Base-by-base conservation (phyloP, 2,329 filamentous ascomycete species). In the Aspergillus sp. region DNA sequence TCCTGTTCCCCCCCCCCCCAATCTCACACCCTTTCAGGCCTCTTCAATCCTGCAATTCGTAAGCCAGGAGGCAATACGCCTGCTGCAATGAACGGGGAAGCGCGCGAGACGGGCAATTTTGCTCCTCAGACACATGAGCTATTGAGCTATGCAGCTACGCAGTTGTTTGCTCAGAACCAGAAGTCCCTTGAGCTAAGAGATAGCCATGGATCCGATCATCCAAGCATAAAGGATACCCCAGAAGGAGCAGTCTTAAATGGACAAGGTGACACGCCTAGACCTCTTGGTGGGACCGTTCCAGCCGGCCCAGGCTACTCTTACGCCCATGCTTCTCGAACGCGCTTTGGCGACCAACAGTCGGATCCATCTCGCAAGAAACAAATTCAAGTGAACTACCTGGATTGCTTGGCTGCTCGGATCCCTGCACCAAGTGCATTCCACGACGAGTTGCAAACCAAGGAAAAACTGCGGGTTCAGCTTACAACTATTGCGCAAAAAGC, bases 391-490 rank as follows among this genome's bases (percentile, higher is more conserved):
- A 46, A 48, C 30, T 59, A 56, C 33, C 60, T 79, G 27, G 68
- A 76, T 19, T 47, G 54, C 2, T 42, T 76, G 3, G 73, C 71
- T 4, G 54, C 61, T 10, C 75, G 82, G 41, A 68, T 88, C 12
- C 67, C 75, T 0, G 73, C 71, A 35, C 78, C 80, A 1, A 80
- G 84, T 54, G 88, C 91, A 51, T 75, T 75, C 34, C 59, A 66
- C 1, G 64, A 69, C 1, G 87, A 93, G 54, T 78, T 85, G 44
- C 69, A 74, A 2, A 76, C 82, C 53, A 94, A 93, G 59, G 85
- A 93, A 56, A 61, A 65, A 0, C 90, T 94, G 54, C 79, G 86
- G 42, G 60, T 69, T 41, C 69, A 70, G 28, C 77, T 94, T 10
- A 82, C 91, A 61, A 55, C 65, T 6, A 76, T 86, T 26, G 85